These are phyloP conservation scores for Cichorium intybus DNA, from an alignment of 140 eudicot genomes.

Conservation along the genomic window DNA sequence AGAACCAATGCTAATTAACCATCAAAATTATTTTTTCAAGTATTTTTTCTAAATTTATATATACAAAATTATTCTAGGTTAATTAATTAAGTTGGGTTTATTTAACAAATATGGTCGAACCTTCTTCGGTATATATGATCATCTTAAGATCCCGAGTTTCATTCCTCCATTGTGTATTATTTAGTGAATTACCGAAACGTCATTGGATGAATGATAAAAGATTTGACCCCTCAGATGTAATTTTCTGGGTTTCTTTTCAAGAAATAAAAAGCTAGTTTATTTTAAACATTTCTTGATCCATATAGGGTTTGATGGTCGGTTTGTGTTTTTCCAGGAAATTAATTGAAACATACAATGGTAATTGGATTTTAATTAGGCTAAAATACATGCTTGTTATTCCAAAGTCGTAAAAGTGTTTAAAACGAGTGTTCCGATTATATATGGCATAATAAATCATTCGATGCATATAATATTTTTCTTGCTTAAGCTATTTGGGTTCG, in stretches of 20 bases:
- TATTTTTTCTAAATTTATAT: not conserved
- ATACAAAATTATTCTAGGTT: not conserved
- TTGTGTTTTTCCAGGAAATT: not conserved
- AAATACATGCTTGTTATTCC: not conserved
- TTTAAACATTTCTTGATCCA: not conserved
- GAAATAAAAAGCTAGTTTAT: not conserved
- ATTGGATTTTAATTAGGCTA: not conserved
- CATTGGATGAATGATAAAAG: not conserved
- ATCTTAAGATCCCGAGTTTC: slow-evolving; percentile 12
- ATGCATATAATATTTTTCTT: too few relatives aligned
- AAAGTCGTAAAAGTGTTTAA: too few relatives aligned
- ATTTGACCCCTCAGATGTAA: not conserved
- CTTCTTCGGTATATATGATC: slow-evolving; percentile 4
- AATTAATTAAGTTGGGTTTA: not conserved
- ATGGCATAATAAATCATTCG: not conserved
- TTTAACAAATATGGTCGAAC: slow-evolving; percentile 1
- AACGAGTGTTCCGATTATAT: not conserved
- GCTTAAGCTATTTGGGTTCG: not conserved
- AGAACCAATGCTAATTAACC: slow-evolving; percentile 38
- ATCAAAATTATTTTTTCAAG: slow-evolving; percentile 4
- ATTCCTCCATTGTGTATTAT: not conserved
- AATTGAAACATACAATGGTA: not conserved
- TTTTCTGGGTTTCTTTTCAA: not conserved
- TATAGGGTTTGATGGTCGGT: not conserved
- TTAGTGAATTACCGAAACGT: not conserved